Evolutionary conservation across 306 rosid genomes (phyloP).

Genomic region (Ormosia emarginata): DNA sequence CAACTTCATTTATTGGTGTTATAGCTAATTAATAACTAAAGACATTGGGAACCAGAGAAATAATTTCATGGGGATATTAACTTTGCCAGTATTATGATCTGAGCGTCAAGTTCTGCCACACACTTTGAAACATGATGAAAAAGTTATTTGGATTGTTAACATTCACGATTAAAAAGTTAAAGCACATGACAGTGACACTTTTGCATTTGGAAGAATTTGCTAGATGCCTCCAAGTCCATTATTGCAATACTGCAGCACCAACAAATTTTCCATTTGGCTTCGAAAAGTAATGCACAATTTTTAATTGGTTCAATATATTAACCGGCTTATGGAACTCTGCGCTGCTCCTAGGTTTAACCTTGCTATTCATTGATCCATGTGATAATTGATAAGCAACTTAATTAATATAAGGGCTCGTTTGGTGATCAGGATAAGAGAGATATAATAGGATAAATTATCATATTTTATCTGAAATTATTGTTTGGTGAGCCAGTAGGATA

Average conservation of each 20-base stretch:
- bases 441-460: too few species aligned
- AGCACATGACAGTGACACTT: not conserved
- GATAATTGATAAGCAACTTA: not conserved
- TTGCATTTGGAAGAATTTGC: not conserved
- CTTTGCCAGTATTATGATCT: too few species aligned
- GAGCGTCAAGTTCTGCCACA: not conserved
- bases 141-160: not conserved
- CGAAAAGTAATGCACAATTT: not conserved
- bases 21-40: not conserved
- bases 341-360: not conserved
- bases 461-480: too few species aligned
- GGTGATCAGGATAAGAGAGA: too few species aligned
- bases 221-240: not conserved
- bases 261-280: not conserved
- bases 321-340: not conserved
- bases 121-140: not conserved
- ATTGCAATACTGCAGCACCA: not conserved
- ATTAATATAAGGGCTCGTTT: too few species aligned
- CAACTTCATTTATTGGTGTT: not conserved
- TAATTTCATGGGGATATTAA: not conserved
- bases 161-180: not conserved
- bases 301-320: constrained; percentile 3
- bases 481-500: too few species aligned
- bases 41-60: not conserved
- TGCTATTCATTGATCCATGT: not conserved